phyloP scores from a whole-genome alignment of 164 flowering plant genomes.

The Aristolochia contorta region DNA sequence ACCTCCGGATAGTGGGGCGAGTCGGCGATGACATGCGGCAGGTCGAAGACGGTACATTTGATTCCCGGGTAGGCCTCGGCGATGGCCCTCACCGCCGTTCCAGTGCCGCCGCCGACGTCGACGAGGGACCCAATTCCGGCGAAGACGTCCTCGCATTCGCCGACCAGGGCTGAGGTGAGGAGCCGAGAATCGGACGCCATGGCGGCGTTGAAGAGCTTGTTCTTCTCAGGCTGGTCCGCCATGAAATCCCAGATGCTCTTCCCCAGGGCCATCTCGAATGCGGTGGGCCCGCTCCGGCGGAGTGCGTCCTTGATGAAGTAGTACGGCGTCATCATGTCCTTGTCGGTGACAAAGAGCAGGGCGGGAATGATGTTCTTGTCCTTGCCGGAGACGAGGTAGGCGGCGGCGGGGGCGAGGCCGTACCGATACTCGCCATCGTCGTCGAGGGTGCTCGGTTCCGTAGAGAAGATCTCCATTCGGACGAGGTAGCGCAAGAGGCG shows the following conservation, averaged over 20 bases:
- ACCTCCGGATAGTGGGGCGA: background rate
- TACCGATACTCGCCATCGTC: slow-evolving; percentile 7
- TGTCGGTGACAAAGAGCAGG: slow-evolving; percentile 8
- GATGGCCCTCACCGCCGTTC: background rate
- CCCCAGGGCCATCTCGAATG: slow-evolving; percentile 33
- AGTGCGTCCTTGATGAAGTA: slow-evolving; percentile 9
- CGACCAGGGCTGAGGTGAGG: background rate
- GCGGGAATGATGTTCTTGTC: slow-evolving; percentile 12
- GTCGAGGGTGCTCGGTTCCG: background rate
- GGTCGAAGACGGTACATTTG: slow-evolving; percentile 2
- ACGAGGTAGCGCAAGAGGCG: slow-evolving; percentile 28
- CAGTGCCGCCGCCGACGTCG: slow-evolving; percentile 8
- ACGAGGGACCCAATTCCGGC: background rate
- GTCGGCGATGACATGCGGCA: slow-evolving; percentile 6
- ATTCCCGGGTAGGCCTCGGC: slow-evolving; percentile 2
- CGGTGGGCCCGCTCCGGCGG: background rate
- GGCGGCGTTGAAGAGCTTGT: slow-evolving; percentile 2
- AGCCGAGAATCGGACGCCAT: background rate
- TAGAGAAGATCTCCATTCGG: slow-evolving; percentile 14
- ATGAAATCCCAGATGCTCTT: background rate
- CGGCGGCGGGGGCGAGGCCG: slow-evolving; percentile 12
- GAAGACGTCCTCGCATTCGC: background rate
- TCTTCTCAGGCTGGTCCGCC: background rate
- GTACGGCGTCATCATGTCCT: slow-evolving; percentile 17
- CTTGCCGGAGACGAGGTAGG: slow-evolving; percentile 11